Evolutionary conservation across 2,329 filamentous ascomycete species (phyloP).

Genomic region (Berkeleyomyces basicola): DNA sequence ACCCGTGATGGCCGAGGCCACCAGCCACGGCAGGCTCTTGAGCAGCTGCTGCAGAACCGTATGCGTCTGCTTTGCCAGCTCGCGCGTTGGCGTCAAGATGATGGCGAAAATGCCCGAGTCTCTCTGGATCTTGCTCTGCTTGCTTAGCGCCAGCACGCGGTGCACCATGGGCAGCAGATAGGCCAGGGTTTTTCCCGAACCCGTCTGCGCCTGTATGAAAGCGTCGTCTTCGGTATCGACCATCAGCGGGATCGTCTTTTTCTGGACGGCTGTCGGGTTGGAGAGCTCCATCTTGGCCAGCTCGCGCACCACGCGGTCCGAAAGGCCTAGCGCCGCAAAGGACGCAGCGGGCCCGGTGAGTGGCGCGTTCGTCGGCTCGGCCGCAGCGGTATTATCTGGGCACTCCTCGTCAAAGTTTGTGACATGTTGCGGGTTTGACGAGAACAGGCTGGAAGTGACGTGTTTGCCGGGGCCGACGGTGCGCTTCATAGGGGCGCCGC

Average conservation of each 20-base stretch:
- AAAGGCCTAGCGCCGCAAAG: constrained; percentile 74
- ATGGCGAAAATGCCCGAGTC: constrained; percentile 87
- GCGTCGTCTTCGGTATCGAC: constrained; percentile 71
- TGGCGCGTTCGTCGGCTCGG: constrained; percentile 79
- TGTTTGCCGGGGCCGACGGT: constrained; percentile 26
- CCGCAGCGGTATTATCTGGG: constrained; percentile 32
- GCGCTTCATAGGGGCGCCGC: not conserved
- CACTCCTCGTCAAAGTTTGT: constrained; percentile 39
- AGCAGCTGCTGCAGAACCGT: constrained; percentile 71
- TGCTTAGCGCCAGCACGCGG: constrained; percentile 62
- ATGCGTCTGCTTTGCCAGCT: constrained; percentile 87
- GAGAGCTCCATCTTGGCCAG: constrained; percentile 77
- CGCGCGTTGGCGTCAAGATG: constrained; percentile 82
- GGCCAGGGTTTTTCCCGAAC: constrained; percentile 93
- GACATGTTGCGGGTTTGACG: constrained; percentile 64
- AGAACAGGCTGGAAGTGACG: constrained; percentile 82
- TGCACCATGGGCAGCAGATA: constrained; percentile 89
- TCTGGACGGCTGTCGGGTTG: constrained; percentile 87
- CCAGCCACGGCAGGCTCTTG: constrained; percentile 84
- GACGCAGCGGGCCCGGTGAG: constrained; percentile 68
- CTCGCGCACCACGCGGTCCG: constrained; percentile 63
- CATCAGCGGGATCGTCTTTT: constrained; percentile 68
- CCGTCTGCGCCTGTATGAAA: constrained; percentile 92
- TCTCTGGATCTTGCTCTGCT: constrained; percentile 48
- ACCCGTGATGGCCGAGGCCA: constrained; percentile 66